phyloP scores from a whole-genome alignment of 2,329 filamentous ascomycete genomes.

The Trichoderma pleuroti region DNA sequence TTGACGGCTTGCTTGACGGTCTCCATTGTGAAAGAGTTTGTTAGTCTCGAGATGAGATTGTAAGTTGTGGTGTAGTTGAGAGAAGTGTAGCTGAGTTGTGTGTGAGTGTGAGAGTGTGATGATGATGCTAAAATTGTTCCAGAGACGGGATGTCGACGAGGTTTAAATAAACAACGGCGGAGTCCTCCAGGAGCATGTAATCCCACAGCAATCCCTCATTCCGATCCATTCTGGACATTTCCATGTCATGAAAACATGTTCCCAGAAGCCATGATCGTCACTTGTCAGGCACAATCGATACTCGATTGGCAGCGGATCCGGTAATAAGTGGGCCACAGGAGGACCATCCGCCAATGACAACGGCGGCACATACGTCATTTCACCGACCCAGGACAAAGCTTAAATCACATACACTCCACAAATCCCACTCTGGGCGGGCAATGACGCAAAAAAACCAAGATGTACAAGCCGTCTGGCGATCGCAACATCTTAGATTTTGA shows the following conservation, averaged over 20 bases:
- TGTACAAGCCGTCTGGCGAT: neutral
- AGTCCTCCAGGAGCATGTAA: neutral
- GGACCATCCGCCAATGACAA: neutral
- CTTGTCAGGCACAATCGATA: constrained; percentile 4
- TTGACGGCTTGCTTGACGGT: constrained; percentile 59
- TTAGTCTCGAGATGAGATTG: constrained; percentile 17
- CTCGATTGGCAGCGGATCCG: constrained; percentile 6
- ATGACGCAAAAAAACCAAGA: constrained; percentile 2
- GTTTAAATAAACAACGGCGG: constrained; percentile 21
- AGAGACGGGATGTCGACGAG: neutral
- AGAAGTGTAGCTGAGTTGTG: neutral
- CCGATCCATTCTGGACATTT: neutral
- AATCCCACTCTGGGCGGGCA: neutral
- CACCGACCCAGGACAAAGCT: neutral
- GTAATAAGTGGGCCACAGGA: neutral
- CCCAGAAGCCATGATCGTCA: neutral
- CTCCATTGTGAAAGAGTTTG: constrained; percentile 44
- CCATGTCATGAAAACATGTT: neutral
- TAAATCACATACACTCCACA: constrained; percentile 6
- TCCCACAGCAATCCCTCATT: neutral
- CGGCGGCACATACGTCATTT: neutral
- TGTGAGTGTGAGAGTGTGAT: neutral
- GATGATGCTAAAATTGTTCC: neutral
- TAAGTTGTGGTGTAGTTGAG: constrained; percentile 21
- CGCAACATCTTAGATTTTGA: neutral